These are phyloP conservation scores for Glycine tomentella DNA, from an alignment of 306 rosid genomes.

Conservation along the genomic window DNA sequence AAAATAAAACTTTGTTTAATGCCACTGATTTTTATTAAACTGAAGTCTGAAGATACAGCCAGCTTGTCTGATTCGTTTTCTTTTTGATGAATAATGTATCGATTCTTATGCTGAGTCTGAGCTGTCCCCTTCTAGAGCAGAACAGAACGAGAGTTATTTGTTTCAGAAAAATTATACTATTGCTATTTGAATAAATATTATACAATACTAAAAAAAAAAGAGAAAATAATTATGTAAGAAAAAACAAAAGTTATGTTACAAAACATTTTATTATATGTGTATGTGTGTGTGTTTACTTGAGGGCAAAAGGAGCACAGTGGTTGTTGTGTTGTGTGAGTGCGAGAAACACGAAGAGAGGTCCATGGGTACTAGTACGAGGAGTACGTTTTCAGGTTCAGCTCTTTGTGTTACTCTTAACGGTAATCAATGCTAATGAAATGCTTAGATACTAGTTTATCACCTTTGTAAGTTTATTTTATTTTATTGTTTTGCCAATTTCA, in stretches of 20 bases:
- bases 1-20: neutral
- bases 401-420: neutral
- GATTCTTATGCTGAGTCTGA: constrained; percentile 33
- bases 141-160: neutral
- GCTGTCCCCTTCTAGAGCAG: constrained; percentile 34
- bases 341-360: neutral
- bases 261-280: no score
- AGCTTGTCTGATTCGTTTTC: neutral
- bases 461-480: constrained; percentile 13
- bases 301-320: constrained; percentile 19
- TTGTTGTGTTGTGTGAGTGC: constrained; percentile 21
- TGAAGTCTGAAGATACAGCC: neutral
- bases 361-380: neutral
- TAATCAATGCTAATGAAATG: neutral
- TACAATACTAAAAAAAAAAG: neutral
- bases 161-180: neutral
- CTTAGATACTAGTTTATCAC: neutral
- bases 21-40: no score
- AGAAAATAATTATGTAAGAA: neutral
- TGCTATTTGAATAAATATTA: neutral
- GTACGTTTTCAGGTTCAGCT: neutral
- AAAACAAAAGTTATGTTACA: neutral
- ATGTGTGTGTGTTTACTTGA: neutral
- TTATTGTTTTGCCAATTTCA: neutral
- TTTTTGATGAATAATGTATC: neutral